Base-by-base conservation (phyloP, 176 grass and related monocot species). In the Bromus sterilis region DNA sequence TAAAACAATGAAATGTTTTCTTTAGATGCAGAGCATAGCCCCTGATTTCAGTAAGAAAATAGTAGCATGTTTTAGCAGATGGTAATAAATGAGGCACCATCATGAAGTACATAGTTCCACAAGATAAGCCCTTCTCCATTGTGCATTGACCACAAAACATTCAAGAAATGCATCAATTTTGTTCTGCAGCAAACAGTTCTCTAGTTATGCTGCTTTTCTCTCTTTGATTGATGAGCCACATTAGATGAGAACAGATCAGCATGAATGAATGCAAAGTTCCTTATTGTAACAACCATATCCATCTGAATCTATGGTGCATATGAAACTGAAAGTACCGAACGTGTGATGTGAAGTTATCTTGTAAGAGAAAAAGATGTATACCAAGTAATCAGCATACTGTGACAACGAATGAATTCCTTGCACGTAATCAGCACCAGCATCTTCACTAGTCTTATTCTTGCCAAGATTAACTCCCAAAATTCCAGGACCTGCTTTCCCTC, bases 381-480 rank as follows among this genome's bases (percentile, higher is more conserved):
- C 96, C 93, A 99, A 76, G 86, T 99, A 99, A 84, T 99, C 93
- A 65, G 93, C 96, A 91, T 99, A 99, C 39, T 99, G 96, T 15
- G 96, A 99, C 76, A 99, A 90, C 11, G 91, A 95, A 93, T 99
- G 96, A 79, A 99, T 86, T 78, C 96, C 96, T 93, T 99, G 93
- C 58, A 99, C 93, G 14, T 95, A 99, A 76, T 99, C 96, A 84
- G 93, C 87, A 83, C 91, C 78, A 40, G 93, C 93, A 89, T 99
- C 96, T 90, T 95, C 93, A 78, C 84, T 99, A 71, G 79, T 90
- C 83, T 99, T 99, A 80, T 99, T 99, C 85, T 99, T 99, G 53
- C 96, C 96, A 26, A 99, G 86, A 88, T 99, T 99, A 39, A 99
- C 93, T 35, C 96, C 96, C 79, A 99, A 84, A 67, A 99, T 95